Conservation (phyloP, 352 stramenopile species). For the Globisporangium cystogenes region DNA sequence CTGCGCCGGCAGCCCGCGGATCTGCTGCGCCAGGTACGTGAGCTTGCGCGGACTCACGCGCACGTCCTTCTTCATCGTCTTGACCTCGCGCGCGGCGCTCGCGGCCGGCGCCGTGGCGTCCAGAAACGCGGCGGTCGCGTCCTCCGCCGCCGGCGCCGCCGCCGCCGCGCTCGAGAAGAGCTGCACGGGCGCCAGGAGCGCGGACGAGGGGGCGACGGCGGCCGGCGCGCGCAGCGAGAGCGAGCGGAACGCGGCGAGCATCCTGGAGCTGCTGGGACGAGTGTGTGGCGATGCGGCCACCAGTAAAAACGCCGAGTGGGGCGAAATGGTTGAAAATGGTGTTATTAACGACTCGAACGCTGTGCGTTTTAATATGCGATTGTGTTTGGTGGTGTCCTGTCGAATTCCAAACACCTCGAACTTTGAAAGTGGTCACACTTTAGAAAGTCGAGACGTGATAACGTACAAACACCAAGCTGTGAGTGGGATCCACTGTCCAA, state of each 20-base stretch:
- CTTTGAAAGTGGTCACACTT: no score
- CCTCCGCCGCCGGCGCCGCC: constrained; percentile 24
- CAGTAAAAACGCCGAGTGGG: constrained; percentile 1
- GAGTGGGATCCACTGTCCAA: no score
- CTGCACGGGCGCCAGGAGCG: constrained; percentile 32
- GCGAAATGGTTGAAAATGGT: no score
- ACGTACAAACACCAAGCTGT: no score
- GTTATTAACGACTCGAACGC: neutral
- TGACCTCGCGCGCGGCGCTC: constrained; percentile 53
- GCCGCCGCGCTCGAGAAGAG: constrained; percentile 13
- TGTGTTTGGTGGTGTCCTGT: no score
- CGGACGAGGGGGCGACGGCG: constrained; percentile 10
- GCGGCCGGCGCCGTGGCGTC: constrained; percentile 46
- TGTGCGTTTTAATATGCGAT: no score
- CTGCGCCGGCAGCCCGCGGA: constrained; percentile 64
- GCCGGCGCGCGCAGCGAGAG: constrained; percentile 47
- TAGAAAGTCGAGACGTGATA: no score
- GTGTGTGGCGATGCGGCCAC: neutral
- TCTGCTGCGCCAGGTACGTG: constrained; percentile 78
- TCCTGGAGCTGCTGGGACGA: constrained; percentile 7
- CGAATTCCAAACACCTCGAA: no score
- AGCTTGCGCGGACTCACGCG: constrained; percentile 79
- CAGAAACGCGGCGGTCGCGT: constrained; percentile 57
- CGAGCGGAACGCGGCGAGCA: constrained; percentile 58
- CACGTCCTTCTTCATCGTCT: constrained; percentile 81